Conservation (phyloP, 2,329 filamentous ascomycete genomes). For the Hymenoscyphus repandus region DNA sequence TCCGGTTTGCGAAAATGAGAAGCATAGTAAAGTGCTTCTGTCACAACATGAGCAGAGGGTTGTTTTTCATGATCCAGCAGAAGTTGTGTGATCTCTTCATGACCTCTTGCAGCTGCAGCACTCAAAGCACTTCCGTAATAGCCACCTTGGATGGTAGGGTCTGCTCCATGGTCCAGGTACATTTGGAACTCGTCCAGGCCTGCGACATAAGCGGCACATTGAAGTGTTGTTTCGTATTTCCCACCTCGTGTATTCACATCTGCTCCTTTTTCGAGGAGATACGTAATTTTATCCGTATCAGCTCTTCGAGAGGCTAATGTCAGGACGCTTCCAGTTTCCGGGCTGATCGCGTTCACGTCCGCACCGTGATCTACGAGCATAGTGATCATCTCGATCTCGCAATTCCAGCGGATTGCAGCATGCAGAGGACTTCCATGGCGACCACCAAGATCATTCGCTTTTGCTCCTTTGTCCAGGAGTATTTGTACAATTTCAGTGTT, state of each 20-base stretch:
- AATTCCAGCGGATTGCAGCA: neutral
- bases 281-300: neutral
- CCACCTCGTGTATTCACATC: slow-evolving; percentile 1
- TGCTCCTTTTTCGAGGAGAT: slow-evolving; percentile 4
- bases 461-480: neutral
- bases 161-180: neutral
- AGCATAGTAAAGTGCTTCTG: slow-evolving; percentile 1
- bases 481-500: neutral
- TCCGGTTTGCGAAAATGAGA: neutral
- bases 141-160: neutral
- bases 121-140: neutral
- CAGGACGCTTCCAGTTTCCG: neutral
- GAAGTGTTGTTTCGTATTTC: neutral
- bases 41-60: neutral
- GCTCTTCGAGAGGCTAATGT: neutral
- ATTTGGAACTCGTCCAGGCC: neutral
- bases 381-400: no score
- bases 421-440: neutral
- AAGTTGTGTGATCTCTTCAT: neutral
- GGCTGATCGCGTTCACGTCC: neutral
- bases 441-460: neutral
- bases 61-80: neutral
- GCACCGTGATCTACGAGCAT: neutral
- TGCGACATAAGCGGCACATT: neutral
- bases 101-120: neutral